Evolutionary conservation across 768 basidiomycete species (phyloP).

Genomic region (Galerina marginata): DNA sequence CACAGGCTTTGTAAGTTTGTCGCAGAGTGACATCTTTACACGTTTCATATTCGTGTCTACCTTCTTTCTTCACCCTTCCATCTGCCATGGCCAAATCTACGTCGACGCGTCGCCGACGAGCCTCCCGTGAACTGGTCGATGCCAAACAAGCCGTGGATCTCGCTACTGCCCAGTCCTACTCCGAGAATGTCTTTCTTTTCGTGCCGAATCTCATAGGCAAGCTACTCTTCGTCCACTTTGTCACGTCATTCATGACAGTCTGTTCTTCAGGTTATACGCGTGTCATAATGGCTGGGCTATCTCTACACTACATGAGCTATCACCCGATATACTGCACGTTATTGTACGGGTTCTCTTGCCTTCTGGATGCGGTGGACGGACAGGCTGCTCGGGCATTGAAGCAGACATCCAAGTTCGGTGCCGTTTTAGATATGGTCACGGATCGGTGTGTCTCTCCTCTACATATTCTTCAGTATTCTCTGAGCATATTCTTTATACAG

Average conservation of each 20-base stretch:
- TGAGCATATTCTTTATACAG: constrained; percentile 43
- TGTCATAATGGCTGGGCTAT: constrained; percentile 86
- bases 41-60: not conserved
- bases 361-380: constrained; percentile 95
- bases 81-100: constrained; percentile 38
- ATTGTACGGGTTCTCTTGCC: constrained; percentile 86
- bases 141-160: constrained; percentile 87
- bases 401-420: constrained; percentile 96
- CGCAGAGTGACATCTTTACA: not conserved
- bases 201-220: constrained; percentile 94
- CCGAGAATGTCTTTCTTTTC: constrained; percentile 98
- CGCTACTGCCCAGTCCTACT: constrained; percentile 83
- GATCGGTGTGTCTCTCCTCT: constrained; percentile 72
- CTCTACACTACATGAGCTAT: constrained; percentile 92
- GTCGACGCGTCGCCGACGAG: constrained; percentile 48
- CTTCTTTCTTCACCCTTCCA: not conserved
- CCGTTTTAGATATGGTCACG: constrained; percentile 98
- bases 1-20: not conserved
- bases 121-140: constrained; percentile 74
- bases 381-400: constrained; percentile 86
- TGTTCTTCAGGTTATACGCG: constrained; percentile 73
- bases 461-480: not conserved
- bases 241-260: constrained; percentile 13
- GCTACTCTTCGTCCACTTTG: constrained; percentile 29
- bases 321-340: constrained; percentile 93